Evolutionary conservation across 139 green algal species (phyloP).

Genomic region (Chlorella sp.): DNA sequence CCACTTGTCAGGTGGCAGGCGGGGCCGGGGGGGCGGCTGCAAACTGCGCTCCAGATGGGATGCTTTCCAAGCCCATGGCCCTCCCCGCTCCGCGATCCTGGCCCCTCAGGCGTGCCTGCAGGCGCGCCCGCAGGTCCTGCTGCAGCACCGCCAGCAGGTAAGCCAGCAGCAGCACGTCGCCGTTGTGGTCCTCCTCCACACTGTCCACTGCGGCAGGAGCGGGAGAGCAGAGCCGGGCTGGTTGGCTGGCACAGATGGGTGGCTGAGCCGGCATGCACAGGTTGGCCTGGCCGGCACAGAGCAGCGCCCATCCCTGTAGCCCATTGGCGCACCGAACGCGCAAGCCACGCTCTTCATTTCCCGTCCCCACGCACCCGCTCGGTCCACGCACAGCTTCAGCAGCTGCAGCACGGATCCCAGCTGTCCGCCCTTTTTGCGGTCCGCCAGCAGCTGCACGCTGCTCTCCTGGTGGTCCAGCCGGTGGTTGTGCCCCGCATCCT

Average conservation of each 20-base stretch:
- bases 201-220: neutral
- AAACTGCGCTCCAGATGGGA: too few species aligned
- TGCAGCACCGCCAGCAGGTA: slow-evolving; percentile 41
- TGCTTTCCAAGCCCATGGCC: too few species aligned
- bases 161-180: slow-evolving; percentile 43
- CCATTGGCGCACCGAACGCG: too few species aligned
- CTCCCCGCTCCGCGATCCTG: too few species aligned
- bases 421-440: slow-evolving; percentile 24
- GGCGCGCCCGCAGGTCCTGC: slow-evolving; percentile 34
- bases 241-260: neutral
- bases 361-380: slow-evolving; percentile 9
- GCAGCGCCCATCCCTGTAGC: neutral
- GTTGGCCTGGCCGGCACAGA: too few species aligned
- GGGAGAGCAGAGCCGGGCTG: neutral
- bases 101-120: too few species aligned
- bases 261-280: neutral
- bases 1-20: neutral
- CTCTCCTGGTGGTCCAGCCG: neutral
- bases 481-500: slow-evolving; percentile 21
- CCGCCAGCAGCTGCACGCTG: neutral
- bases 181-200: slow-evolving; percentile 39
- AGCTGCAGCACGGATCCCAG: slow-evolving; percentile 5
- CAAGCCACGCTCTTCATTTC: too few species aligned
- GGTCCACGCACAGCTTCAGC: neutral
- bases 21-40: neutral